Evolutionary conservation across 192 early-diverging fungal species (phyloP).

Genomic region (Dissophora globulifera): DNA sequence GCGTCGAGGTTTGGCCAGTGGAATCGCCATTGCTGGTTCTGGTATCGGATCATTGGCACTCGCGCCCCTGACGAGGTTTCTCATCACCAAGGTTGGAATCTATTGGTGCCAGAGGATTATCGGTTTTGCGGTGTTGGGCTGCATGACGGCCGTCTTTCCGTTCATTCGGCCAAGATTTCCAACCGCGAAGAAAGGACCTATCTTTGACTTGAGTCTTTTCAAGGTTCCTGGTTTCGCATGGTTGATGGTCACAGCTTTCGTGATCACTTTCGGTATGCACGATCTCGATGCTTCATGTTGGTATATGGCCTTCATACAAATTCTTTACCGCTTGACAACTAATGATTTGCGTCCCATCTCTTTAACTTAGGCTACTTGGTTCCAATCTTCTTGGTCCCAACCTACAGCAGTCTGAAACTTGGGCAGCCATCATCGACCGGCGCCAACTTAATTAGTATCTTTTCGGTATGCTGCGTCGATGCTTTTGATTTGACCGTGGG

Average conservation of each 20-base stretch:
- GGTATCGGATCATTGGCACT: slow-evolving; percentile 74
- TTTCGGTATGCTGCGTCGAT: too few species aligned
- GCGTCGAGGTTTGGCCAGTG: slow-evolving; percentile 70
- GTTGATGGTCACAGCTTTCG: slow-evolving; percentile 48
- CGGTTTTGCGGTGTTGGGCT: slow-evolving; percentile 50
- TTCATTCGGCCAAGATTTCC: slow-evolving; percentile 52
- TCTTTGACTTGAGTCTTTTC: slow-evolving; percentile 55
- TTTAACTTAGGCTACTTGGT: slow-evolving; percentile 44
- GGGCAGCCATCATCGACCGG: background rate
- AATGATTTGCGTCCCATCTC: too few species aligned
- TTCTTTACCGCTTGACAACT: too few species aligned
- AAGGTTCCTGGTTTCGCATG: slow-evolving; percentile 47
- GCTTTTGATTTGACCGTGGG: too few species aligned
- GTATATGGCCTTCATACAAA: too few species aligned
- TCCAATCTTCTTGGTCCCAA: slow-evolving; percentile 45
- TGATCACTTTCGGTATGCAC: slow-evolving; percentile 55
- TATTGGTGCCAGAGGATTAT: slow-evolving; percentile 51
- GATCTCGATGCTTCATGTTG: too few species aligned
- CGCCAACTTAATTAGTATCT: slow-evolving; percentile 35
- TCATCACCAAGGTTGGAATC: slow-evolving; percentile 51
- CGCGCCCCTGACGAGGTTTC: slow-evolving; percentile 57
- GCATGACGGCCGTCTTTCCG: slow-evolving; percentile 44
- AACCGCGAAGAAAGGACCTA: slow-evolving; percentile 31
- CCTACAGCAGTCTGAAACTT: slow-evolving; percentile 9
- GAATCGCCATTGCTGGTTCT: slow-evolving; percentile 73